phyloP scores from a whole-genome alignment of 345 rosid genomes.

The Lepidium aucheri region DNA sequence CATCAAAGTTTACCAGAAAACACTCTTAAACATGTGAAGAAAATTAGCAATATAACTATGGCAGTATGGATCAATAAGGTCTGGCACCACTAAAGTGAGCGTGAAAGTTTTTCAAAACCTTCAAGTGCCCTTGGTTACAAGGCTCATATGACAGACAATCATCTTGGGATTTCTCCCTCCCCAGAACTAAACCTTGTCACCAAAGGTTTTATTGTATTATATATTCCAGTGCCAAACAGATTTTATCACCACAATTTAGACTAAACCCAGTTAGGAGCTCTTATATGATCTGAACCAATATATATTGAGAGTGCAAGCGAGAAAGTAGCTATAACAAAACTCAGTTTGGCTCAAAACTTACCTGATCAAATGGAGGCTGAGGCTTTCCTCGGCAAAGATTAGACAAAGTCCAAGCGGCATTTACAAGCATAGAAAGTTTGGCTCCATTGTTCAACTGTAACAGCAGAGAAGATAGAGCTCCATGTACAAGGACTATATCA shows the following conservation, averaged over 20 bases:
- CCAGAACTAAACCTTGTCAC: not conserved
- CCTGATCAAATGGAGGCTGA: conserved; percentile 77
- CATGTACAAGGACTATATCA: conserved; percentile 31
- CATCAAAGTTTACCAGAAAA: not conserved
- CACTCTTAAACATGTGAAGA: not conserved
- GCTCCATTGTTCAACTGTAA: conserved; percentile 9
- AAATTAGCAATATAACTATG: not conserved
- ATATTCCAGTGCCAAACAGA: not conserved
- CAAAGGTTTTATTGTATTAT: not conserved
- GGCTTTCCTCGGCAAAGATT: conserved; percentile 83
- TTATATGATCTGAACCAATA: not conserved
- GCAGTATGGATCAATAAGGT: not conserved
- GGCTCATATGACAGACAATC: not conserved
- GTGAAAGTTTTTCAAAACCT: not conserved
- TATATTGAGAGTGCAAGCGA: not conserved
- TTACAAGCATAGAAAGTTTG: conserved; percentile 27
- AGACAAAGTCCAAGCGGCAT: conserved; percentile 29
- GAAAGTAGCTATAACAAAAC: not conserved
- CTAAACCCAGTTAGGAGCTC: not conserved
- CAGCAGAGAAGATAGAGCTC: conserved; percentile 23
- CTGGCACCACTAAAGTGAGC: not conserved
- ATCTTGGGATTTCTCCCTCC: not conserved
- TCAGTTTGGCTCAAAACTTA: conserved; percentile 15
- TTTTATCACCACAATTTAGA: not conserved
- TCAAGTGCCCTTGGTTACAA: not conserved